Conservation (phyloP, 2,329 filamentous ascomycete species). For the Cladosporium sp. region DNA sequence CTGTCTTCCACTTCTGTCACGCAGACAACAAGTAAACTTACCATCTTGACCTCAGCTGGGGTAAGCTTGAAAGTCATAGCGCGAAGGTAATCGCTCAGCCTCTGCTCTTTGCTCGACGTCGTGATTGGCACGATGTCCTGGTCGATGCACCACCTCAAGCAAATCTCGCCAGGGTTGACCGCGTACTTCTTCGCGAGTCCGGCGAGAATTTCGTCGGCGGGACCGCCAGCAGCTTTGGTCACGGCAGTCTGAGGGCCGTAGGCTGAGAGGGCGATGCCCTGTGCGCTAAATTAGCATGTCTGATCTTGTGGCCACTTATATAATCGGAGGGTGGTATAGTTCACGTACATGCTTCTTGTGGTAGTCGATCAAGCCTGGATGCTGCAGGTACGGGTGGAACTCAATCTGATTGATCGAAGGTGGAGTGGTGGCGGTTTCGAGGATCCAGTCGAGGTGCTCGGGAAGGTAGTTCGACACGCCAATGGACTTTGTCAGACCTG, state of each 20-base stretch:
- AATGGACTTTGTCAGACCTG: conserved; percentile 57
- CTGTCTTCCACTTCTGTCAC: no score
- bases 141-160: conserved; percentile 58
- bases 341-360: conserved; percentile 36
- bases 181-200: conserved; percentile 57
- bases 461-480: conserved; percentile 60
- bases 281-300: conserved; percentile 7
- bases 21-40: conserved; percentile 11
- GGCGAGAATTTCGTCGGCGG: conserved; percentile 50
- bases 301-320: not conserved
- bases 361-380: conserved; percentile 53
- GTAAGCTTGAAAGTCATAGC: conserved; percentile 56
- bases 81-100: conserved; percentile 55
- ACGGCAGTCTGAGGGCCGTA: conserved; percentile 48
- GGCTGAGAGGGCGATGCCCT: conserved; percentile 46
- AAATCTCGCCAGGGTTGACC: conserved; percentile 54
- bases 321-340: not conserved
- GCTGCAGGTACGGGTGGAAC: conserved; percentile 65
- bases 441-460: conserved; percentile 50
- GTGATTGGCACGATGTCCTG: conserved; percentile 57
- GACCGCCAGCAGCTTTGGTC: conserved; percentile 53
- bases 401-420: conserved; percentile 67
- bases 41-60: conserved; percentile 52
- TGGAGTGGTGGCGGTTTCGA: conserved; percentile 50
- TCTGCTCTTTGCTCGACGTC: conserved; percentile 57